Evolutionary conservation across 345 rosid genomes (phyloP), one percentile per base, ranked within the genome.

Genomic region (Limnanthes douglasii): DNA sequence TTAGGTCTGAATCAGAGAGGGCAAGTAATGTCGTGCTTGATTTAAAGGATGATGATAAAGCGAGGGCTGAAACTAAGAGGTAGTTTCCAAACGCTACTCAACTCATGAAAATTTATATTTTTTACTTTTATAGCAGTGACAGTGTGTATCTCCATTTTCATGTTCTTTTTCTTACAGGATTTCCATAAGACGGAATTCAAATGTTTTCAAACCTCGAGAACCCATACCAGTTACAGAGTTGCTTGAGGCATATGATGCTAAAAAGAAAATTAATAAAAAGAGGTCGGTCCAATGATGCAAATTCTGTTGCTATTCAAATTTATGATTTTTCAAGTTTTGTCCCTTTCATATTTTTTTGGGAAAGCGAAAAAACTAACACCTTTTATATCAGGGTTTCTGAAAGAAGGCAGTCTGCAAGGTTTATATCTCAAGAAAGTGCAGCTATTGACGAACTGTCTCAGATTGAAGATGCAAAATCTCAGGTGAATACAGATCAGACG

Each of bases 341-440:
- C n/a, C n/a, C n/a, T n/a, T n/a, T n/a, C n/a, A n/a, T n/a, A n/a
- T n/a, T n/a, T n/a, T n/a, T n/a, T n/a, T n/a, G n/a, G n/a, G n/a
- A n/a, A n/a, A n/a, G n/a, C n/a, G n/a, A n/a, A n/a, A n/a, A n/a
- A n/a, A n/a, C n/a, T n/a, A n/a, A n/a, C n/a, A n/a, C n/a, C n/a
- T 28, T 28, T 21, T 16, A 32, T 3, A 8, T 21, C 28, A 34
- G 56, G 31, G 27, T 18, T 37, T 35, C 10, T 37, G n/a, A 11
- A 5, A 47, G 56, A 47, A 56, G 59, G 41, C 65, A 25, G 14
- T 54, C 59, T 17, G 18, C 54, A 7, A 37, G 45, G 34, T 53
- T 50, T 13, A 43, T 33, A 4, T 9, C 18, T 34, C 34, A 18
- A 24, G 33, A 22, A 32, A 26, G 24, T 18, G 40, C 22, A 40